phyloP scores from a whole-genome alignment of 1,284 basidiomycete genomes.

The Schizopora paradoxa region DNA sequence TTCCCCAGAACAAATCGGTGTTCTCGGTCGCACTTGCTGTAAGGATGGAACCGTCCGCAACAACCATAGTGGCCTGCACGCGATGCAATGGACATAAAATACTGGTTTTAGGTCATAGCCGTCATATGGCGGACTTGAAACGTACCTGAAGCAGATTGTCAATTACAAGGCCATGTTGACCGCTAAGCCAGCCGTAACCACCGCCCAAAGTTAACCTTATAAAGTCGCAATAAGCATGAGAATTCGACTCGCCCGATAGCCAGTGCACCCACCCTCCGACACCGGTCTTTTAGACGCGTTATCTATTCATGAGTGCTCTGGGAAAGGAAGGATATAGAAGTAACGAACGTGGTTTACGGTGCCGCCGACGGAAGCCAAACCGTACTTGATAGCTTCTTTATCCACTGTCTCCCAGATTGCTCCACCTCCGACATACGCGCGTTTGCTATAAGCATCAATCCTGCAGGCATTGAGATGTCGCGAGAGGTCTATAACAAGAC shows the following conservation, averaged over 20 bases:
- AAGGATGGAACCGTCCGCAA: slow-evolving; percentile 40
- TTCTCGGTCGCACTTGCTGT: slow-evolving; percentile 35
- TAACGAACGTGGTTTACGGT: slow-evolving; percentile 50
- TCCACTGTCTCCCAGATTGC: slow-evolving; percentile 49
- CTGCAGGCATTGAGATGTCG: slow-evolving; percentile 36
- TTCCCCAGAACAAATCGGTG: slow-evolving; percentile 38
- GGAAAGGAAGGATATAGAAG: background rate
- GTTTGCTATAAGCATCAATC: slow-evolving; percentile 37
- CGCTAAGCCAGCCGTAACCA: slow-evolving; percentile 50
- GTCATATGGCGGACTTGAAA: background rate
- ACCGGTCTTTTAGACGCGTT: slow-evolving; percentile 37
- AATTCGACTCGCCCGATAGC: background rate
- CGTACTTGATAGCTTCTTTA: slow-evolving; percentile 38
- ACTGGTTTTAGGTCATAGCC: background rate
- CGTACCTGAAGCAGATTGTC: slow-evolving; percentile 47
- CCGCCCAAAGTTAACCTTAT: slow-evolving; percentile 48
- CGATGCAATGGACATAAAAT: background rate
- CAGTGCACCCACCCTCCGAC: slow-evolving; percentile 40
- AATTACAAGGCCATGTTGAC: slow-evolving; percentile 44
- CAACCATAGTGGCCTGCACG: slow-evolving; percentile 44
- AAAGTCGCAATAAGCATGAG: slow-evolving; percentile 21
- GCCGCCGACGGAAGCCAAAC: slow-evolving; percentile 44
- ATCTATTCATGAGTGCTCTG: too few species aligned
- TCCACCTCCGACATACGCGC: slow-evolving; percentile 47
- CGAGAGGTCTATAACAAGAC: slow-evolving; percentile 51